phyloP scores from a whole-genome alignment of 805 yeast species.

The Yarrowia keelungensis region DNA sequence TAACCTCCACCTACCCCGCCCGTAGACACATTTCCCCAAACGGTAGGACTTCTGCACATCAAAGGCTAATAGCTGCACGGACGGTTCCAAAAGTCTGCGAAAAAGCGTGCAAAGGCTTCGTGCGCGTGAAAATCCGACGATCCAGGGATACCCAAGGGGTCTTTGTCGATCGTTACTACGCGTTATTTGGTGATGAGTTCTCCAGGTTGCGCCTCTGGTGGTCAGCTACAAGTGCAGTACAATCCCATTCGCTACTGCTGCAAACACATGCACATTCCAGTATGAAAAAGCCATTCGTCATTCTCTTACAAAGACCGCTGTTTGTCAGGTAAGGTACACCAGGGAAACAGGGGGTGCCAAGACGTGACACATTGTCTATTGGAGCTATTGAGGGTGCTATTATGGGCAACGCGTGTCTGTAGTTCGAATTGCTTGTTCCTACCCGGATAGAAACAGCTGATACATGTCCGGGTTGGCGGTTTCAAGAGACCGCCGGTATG shows the following conservation, averaged over 20 bases:
- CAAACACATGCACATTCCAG: too few species aligned
- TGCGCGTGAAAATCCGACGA: slow-evolving; percentile 34
- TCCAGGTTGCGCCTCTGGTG: too few species aligned
- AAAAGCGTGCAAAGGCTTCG: neutral
- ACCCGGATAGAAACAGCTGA: neutral
- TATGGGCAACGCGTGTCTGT: too few species aligned
- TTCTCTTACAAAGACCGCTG: too few species aligned
- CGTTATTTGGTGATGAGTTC: too few species aligned
- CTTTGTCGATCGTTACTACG: neutral
- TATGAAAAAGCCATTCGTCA: too few species aligned
- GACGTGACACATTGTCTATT: neutral
- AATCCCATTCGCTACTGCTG: too few species aligned
- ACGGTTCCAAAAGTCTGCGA: neutral
- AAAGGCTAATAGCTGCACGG: slow-evolving; percentile 1
- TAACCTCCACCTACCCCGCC: slow-evolving; percentile 13
- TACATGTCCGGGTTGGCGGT: slow-evolving; percentile 30
- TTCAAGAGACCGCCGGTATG: slow-evolving; percentile 6
- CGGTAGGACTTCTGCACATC: slow-evolving; percentile 2
- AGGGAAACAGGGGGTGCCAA: slow-evolving; percentile 11
- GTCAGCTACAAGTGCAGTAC: too few species aligned
- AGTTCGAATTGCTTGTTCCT: too few species aligned
- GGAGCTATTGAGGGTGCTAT: too few species aligned
- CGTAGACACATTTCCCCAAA: slow-evolving; percentile 28
- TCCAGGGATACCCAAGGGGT: slow-evolving; percentile 3
- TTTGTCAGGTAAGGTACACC: slow-evolving; percentile 2